Base-by-base conservation (phyloP, 108 stramenopile genomes). In the Asterionellopsis glacialis region DNA sequence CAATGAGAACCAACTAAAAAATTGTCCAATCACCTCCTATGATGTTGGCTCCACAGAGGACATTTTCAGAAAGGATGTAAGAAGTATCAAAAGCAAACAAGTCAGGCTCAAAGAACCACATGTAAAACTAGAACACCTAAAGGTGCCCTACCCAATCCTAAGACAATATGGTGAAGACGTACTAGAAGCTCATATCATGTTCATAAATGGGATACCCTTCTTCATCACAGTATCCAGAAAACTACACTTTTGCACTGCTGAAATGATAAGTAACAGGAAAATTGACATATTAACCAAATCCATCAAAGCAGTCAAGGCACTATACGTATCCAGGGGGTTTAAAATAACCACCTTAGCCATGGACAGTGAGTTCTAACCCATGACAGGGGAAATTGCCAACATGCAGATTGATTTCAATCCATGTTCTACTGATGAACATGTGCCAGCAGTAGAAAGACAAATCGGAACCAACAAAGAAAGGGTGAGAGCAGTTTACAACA, bases 391-490 rank as follows among this genome's bases (percentile, higher is more conserved):
- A 13, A 40, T 68, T 4, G 52, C 50, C 2, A 21, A 48, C 0
- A 11, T 44, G 19, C n/a, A n/a, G n/a, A n/a, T n/a, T n/a, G n/a
- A n/a, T n/a, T n/a, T n/a, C n/a, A n/a, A n/a, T n/a, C n/a, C n/a
- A n/a, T n/a, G n/a, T n/a, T n/a, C n/a, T n/a, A n/a, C n/a, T n/a
- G 67, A 71, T 33, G 78, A 77, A 33, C 82, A 83, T 55, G 75
- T 80, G 0, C 69, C 72, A 24, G 76, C 63, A 38, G 58, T 76
- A 13, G 82, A 83, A 55, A 65, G 81, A 11, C 54, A 28, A 13
- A 73, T 69, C 15, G 68, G 64, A 2, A 64, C 59, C 7, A 64
- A 72, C 25, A 75, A 80, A 51, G 73, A 81, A 26, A 48, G 75
- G 12, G 38, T 26, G 3, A 51, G 80, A 16, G 41, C 61, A 14